Evolutionary conservation across 2,329 filamentous ascomycete species (phyloP), one percentile per base, ranked within the genome.

Genomic region (Pezicula neosporulosa): DNA sequence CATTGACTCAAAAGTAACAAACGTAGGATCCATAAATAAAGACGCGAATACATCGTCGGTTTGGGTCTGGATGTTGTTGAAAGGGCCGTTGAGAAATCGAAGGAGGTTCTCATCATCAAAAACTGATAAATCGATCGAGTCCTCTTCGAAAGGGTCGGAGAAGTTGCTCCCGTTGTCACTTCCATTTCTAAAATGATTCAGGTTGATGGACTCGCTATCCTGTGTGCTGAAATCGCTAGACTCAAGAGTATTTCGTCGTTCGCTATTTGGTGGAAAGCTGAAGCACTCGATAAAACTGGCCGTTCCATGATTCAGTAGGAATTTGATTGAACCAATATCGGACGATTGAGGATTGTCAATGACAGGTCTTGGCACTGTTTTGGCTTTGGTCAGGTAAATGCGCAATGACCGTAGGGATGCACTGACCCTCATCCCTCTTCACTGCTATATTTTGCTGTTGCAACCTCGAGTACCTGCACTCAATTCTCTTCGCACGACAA

Each of bases 211-310:
- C 58, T 44, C 51, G 51, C 30, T 56, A 54, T 37, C 48, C 54
- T 53, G 65, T 63, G 62, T 30, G 28, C 28, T 30, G 10, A 30
- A 37, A 43, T 65, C 69, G 24, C 71, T 64, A 45, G 67, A 70
- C 44, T 68, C 65, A 13, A 72, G 61, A 13, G 67, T 62, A 44
- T 67, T 64, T 24, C 65, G 54, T 12, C 68, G 65, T 50, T 74
- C 71, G 42, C 65, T 64, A 6, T 65, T 62, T 3, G 71, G 68
- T 12, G 72, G 72, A 7, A 75, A 68, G 18, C 66, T 68, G 48
- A 73, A 75, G 15, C 66, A 65, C 52, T 74, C 70, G 1, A 72
- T 73, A 51, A 75, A 75, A 50, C 70, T 73, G 45, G 74, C 72
- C 6, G 68, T 71, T 35, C 73, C 73, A 18, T 66, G 68, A 57